Evolutionary conservation across 2,329 filamentous ascomycete genomes (phyloP).

Genomic region (Aspergillus neotritici): DNA sequence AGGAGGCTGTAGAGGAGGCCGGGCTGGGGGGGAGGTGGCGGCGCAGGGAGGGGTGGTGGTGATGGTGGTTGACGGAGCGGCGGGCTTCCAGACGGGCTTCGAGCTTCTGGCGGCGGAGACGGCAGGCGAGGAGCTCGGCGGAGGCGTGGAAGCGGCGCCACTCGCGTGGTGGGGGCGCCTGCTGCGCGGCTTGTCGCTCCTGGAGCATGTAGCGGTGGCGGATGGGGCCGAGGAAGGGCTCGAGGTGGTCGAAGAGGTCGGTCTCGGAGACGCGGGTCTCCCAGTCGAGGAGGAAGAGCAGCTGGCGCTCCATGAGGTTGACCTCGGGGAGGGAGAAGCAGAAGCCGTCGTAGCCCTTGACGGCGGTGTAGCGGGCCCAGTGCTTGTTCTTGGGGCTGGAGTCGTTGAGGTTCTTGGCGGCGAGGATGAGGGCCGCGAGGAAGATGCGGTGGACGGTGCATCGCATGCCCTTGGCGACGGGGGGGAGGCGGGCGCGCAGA

Average conservation of each 20-base stretch:
- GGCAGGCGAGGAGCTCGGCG: constrained; percentile 30
- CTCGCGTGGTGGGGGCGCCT: constrained; percentile 29
- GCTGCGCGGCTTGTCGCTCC: constrained; percentile 46
- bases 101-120: constrained; percentile 34
- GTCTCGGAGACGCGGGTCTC: constrained; percentile 79
- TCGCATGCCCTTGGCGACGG: constrained; percentile 90
- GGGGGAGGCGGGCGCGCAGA: constrained; percentile 76
- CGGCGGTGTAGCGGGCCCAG: constrained; percentile 89
- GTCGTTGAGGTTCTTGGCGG: constrained; percentile 97
- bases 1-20: constrained; percentile 16
- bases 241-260: constrained; percentile 81
- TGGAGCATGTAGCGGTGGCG: constrained; percentile 54
- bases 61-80: constrained; percentile 5
- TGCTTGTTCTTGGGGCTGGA: constrained; percentile 99
- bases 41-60: constrained; percentile 11
- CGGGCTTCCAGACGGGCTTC: constrained; percentile 26
- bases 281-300: constrained; percentile 92
- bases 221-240: constrained; percentile 82
- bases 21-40: constrained; percentile 25
- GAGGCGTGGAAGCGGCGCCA: constrained; percentile 34
- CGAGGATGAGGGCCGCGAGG: constrained; percentile 59
- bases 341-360: constrained; percentile 68
- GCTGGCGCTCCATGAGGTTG: constrained; percentile 98
- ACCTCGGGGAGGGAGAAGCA: constrained; percentile 93
- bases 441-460: constrained; percentile 98